A percentile compares a stretch with the other conserved stretches of the same genome.
phyloP scores from a whole-genome alignment of 2,329 filamentous ascomycete genomes.

The Diplodia sapinea region DNA sequence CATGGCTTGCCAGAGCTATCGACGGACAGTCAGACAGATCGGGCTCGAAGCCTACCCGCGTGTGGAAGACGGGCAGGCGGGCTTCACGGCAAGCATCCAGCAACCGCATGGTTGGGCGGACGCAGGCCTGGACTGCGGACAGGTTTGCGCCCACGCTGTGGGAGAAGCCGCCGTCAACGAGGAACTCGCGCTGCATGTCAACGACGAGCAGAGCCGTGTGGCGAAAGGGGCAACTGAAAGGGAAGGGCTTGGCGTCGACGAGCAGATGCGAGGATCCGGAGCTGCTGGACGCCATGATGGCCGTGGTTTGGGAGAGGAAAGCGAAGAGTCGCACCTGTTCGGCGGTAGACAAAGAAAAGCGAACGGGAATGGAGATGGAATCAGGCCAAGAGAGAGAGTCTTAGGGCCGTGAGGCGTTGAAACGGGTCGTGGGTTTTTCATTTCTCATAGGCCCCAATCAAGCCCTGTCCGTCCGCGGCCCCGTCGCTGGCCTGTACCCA shows the following conservation, averaged over 20 bases:
- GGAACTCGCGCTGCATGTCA: conserved; percentile 60
- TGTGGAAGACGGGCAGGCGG: conserved; percentile 57
- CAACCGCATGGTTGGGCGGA: conserved; percentile 50
- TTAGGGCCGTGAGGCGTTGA: conserved; percentile 26
- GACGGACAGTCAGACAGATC: conserved; percentile 61
- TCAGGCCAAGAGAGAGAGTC: not conserved
- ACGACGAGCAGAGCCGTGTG: conserved; percentile 59
- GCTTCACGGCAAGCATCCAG: conserved; percentile 51
- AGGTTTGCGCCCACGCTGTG: conserved; percentile 57
- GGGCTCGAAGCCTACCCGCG: conserved; percentile 57
- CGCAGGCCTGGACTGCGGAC: conserved; percentile 47
- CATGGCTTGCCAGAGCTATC: conserved; percentile 58
- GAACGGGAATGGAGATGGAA: not conserved
- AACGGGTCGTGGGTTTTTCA: conserved; percentile 26
- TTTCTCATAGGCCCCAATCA: conserved; percentile 24
- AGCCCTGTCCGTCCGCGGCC: conserved; percentile 13
- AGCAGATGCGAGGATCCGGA: conserved; percentile 1
- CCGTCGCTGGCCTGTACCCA: conserved; percentile 11
- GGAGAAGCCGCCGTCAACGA: conserved; percentile 58
- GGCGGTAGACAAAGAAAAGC: not conserved
- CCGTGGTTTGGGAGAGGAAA: not conserved
- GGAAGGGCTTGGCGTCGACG: conserved; percentile 52
- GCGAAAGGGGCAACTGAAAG: conserved; percentile 54
- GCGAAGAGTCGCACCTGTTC: not conserved
- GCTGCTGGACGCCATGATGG: conserved; percentile 15